Conservation (phyloP, 352 stramenopile genomes). For the Paralagenidium karlingii region DNA sequence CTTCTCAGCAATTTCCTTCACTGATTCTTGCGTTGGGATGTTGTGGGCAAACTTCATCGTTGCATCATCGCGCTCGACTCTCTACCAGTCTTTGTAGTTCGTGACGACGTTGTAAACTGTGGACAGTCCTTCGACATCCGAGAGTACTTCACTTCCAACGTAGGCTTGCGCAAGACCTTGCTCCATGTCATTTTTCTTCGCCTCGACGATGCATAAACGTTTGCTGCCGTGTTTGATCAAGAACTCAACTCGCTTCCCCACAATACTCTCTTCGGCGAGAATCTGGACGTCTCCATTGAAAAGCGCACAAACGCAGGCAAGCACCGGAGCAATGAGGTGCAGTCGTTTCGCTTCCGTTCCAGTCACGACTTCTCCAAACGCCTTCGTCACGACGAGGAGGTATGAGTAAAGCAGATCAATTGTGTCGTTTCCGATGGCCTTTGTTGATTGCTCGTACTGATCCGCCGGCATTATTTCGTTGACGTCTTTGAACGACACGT, state of each 20-base stretch:
- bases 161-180: conserved; percentile 14
- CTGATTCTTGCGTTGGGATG: conserved; percentile 2
- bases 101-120: conserved; percentile 15
- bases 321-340: conserved; percentile 12
- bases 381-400: conserved; percentile 9
- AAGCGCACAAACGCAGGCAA: conserved; percentile 11
- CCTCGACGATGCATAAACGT: conserved; percentile 13
- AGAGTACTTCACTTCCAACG: conserved; percentile 12
- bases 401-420: conserved; percentile 10
- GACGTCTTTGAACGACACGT: conserved; percentile 9
- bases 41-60: background rate
- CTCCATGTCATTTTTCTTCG: conserved; percentile 10
- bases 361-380: conserved; percentile 5
- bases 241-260: conserved; percentile 17
- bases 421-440: conserved; percentile 7
- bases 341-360: conserved; percentile 7
- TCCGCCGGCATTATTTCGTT: conserved; percentile 6
- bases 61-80: conserved; percentile 1
- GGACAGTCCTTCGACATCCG: conserved; percentile 14
- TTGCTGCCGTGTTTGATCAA: conserved; percentile 11
- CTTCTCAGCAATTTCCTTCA: conserved; percentile 3
- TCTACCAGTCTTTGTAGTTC: conserved; percentile 12
- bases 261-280: conserved; percentile 9
- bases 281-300: conserved; percentile 11
- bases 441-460: conserved; percentile 6